These are phyloP conservation scores for Quercus ilex DNA, from an alignment of 306 rosid genomes.

Conservation along the genomic window DNA sequence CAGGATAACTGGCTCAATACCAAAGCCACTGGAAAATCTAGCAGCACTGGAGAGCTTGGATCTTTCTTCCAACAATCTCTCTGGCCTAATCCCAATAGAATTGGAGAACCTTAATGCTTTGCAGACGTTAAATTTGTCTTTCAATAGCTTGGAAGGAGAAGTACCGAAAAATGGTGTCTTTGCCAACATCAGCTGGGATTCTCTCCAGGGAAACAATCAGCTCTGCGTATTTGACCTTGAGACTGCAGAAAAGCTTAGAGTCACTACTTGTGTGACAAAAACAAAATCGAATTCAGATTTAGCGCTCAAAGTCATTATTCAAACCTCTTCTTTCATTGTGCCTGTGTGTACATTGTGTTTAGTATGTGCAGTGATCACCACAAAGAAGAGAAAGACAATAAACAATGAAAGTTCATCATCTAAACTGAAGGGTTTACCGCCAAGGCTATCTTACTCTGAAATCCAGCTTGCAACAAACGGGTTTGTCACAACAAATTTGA, in stretches of 20 bases:
- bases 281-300: neutral
- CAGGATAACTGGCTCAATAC: conserved; percentile 36
- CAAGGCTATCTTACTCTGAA: neutral
- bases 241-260: conserved; percentile 11
- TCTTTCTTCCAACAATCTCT: conserved; percentile 38
- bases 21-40: conserved; percentile 23
- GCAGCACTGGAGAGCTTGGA: conserved; percentile 31
- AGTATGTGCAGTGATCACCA: neutral
- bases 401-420: neutral
- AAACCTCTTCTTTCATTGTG: neutral
- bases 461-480: neutral
- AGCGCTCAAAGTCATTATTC: neutral
- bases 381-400: neutral
- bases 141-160: conserved; percentile 39
- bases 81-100: conserved; percentile 28
- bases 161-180: conserved; percentile 33
- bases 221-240: conserved; percentile 28
- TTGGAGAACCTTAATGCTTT: conserved; percentile 24
- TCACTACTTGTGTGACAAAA: neutral
- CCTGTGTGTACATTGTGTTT: neutral
- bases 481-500: neutral
- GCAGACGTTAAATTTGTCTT: conserved; percentile 33
- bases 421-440: neutral
- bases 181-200: conserved; percentile 23
- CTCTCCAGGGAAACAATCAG: conserved; percentile 30